Evolutionary conservation across 208 protist species (phyloP), one percentile per base, ranked within the genome.

Genomic region (Crithidia bombi): DNA sequence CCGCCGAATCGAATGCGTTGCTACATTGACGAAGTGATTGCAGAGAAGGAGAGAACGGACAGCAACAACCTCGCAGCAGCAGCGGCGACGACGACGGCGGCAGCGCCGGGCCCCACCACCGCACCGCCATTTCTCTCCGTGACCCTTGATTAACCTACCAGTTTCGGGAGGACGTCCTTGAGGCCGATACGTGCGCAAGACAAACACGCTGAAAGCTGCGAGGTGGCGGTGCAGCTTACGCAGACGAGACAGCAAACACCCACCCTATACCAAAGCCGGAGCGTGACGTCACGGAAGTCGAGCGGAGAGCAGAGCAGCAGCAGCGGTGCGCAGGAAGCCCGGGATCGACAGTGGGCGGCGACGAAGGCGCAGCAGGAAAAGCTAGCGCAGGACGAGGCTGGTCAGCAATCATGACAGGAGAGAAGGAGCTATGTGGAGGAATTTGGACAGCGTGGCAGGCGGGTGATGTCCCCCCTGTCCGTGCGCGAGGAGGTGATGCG

Each of bases 151-250:
- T n/a, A n/a, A n/a, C n/a, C 61, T 97, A 91, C 73, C 93, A 90
- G 4, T 79, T 96, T 54, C 75, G 67, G n/a, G 79, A 90, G 23
- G 87, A 94, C 12, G 59, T 80, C 23, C 33, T 62, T 12, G 58
- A 79, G 32, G 90, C 93, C 19, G 89, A 65, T 97, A 93, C 79
- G 64, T 95, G n/a, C 69, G 77, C 59, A 92, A 92, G 56, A 88
- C 68, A 30, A 69, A 78, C 26, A 61, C 77, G 51, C 75, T 97
- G 36, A 79, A n/a, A 79, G 56, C 54, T 96, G 66, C 70, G 55
- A 15, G n/a, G 57, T 94, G 1, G n/a, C 41, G 14, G 93, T 97
- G 41, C 51, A 59, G 56, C 71, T 96, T n/a, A 89, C n/a, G n/a
- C 87, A 9, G 87, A 96, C 44, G 93, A 95, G 64, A 83, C 79